A percentile compares a stretch with the other conserved stretches of the same genome.
Conservation (phyloP, 1,284 basidiomycete species). For the Cryptococcus wingfieldii region DNA sequence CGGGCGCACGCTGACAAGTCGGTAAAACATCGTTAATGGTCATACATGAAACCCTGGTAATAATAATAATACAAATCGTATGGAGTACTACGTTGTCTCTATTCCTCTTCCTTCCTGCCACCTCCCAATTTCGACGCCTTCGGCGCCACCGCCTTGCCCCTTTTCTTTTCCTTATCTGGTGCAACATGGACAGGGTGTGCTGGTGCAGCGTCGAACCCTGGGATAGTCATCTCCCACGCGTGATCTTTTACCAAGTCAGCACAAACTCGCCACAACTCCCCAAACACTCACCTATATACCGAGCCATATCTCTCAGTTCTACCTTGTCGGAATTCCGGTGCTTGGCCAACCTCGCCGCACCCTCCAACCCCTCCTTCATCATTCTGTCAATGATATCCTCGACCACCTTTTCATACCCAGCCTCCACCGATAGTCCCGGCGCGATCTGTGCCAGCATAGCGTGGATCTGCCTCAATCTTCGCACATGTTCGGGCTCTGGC, state of each 20-base stretch:
- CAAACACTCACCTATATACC: slow-evolving; percentile 26
- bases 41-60: background rate
- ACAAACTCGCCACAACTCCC: background rate
- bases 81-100: background rate
- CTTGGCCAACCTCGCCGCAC: slow-evolving; percentile 31
- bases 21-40: too few relatives aligned
- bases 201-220: slow-evolving; percentile 36
- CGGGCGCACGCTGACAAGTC: too few relatives aligned
- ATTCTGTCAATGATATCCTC: slow-evolving; percentile 33
- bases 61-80: background rate
- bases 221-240: slow-evolving; percentile 30
- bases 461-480: slow-evolving; percentile 35
- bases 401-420: slow-evolving; percentile 33
- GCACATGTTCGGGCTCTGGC: slow-evolving; percentile 26
- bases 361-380: slow-evolving; percentile 26
- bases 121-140: background rate
- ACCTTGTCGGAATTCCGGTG: slow-evolving; percentile 35
- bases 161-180: slow-evolving; percentile 22
- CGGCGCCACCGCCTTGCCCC: slow-evolving; percentile 12
- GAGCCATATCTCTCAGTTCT: slow-evolving; percentile 40
- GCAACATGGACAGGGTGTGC: slow-evolving; percentile 30
- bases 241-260: slow-evolving; percentile 17
- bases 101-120: background rate
- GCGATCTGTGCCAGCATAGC: slow-evolving; percentile 32
- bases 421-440: slow-evolving; percentile 35